Percentiles rank a stretch among this genome's conserved stretches.
phyloP scores from a whole-genome alignment of 2,329 filamentous ascomycete species.

The Ophiostoma pallidulum region DNA sequence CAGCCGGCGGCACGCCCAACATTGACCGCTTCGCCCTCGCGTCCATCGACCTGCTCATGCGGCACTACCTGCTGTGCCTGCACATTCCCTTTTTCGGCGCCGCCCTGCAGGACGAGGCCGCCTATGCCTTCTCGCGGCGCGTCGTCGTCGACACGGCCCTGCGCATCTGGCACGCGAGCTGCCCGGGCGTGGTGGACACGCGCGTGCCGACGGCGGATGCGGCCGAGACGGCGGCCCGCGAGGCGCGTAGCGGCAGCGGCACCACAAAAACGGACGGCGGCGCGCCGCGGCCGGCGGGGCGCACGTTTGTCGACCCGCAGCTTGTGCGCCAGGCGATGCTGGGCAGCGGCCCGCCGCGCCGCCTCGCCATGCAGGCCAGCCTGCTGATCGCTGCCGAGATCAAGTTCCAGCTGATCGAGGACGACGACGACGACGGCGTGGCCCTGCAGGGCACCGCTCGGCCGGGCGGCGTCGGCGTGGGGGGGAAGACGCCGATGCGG shows the following conservation, averaged over 20 bases:
- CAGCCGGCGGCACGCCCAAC: background rate
- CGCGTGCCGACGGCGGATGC: background rate
- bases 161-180: conserved; percentile 20
- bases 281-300: background rate
- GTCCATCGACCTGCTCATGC: conserved; percentile 32
- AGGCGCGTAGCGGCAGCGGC: background rate
- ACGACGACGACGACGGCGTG: background rate
- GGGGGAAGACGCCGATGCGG: too few species aligned
- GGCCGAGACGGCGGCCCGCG: background rate
- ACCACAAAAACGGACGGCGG: background rate
- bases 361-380: conserved; percentile 28
- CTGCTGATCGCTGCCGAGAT: conserved; percentile 37
- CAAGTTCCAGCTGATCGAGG: conserved; percentile 33
- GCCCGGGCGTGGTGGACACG: conserved; percentile 9
- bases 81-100: conserved; percentile 40
- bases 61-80: conserved; percentile 41
- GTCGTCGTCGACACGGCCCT: conserved; percentile 33
- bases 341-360: conserved; percentile 33
- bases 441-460: too few species aligned
- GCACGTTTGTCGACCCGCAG: conserved; percentile 18
- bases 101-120: conserved; percentile 33
- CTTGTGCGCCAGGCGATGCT: conserved; percentile 31
- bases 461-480: too few species aligned
- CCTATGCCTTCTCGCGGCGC: conserved; percentile 44
- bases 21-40: conserved; percentile 28